These are phyloP conservation scores for Colletotrichum phormii DNA, from an alignment of 2,329 filamentous ascomycete species.

Conservation along the genomic window DNA sequence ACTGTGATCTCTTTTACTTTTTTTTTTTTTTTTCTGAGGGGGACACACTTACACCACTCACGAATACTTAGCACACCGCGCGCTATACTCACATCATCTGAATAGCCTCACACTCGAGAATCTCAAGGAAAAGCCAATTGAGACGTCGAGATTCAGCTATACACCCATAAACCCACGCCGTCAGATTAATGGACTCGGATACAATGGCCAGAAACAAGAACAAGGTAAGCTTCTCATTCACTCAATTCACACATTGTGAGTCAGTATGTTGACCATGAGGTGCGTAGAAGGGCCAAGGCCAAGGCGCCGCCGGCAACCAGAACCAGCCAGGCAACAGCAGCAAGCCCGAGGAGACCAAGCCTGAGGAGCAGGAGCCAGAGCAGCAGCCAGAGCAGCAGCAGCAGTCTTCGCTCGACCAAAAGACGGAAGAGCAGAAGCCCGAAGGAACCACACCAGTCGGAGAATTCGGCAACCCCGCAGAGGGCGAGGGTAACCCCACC, in stretches of 20 bases:
- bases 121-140: neutral
- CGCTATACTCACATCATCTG: neutral
- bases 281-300: constrained; percentile 1
- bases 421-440: constrained; percentile 27
- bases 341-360: constrained; percentile 23
- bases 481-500: neutral
- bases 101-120: neutral
- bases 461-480: constrained; percentile 23
- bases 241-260: neutral
- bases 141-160: too few species aligned
- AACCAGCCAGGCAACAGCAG: constrained; percentile 14
- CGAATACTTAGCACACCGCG: neutral
- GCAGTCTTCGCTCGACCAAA: constrained; percentile 3
- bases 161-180: too few species aligned
- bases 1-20: neutral
- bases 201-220: constrained; percentile 37
- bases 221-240: constrained; percentile 23
- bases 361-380: neutral
- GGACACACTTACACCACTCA: neutral
- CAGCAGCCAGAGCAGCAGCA: constrained; percentile 19
- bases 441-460: constrained; percentile 30
- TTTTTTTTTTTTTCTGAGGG: too few species aligned
- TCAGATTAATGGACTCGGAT: constrained; percentile 22
- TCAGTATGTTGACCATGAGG: neutral
- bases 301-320: constrained; percentile 18